phyloP scores from a whole-genome alignment of 768 basidiomycete species.

The Hydnomerulius pinastri region DNA sequence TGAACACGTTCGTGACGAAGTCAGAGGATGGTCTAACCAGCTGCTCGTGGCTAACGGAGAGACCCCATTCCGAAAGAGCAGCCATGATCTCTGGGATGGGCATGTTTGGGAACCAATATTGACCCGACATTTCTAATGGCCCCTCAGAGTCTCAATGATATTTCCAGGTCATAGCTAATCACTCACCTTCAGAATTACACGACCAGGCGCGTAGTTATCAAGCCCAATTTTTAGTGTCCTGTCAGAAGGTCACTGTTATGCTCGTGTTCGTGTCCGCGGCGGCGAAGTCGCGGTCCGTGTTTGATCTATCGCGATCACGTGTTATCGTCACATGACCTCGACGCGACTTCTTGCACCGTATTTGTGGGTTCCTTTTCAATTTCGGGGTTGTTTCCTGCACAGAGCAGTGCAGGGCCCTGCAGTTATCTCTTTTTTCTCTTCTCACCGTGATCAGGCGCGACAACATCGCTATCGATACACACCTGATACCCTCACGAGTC shows the following conservation, averaged over 20 bases:
- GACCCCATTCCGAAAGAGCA: slow-evolving; percentile 67
- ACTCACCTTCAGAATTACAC: too few relatives aligned
- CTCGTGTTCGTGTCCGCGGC: background rate
- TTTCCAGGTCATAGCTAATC: too few relatives aligned
- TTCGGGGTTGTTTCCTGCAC: background rate
- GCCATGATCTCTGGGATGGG: slow-evolving; percentile 61
- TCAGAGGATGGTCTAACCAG: slow-evolving; percentile 67
- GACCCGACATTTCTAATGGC: slow-evolving; percentile 33
- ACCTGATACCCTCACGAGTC: background rate
- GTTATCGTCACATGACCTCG: slow-evolving; percentile 3
- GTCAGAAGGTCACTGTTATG: background rate
- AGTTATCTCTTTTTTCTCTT: too few relatives aligned
- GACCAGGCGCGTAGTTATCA: background rate
- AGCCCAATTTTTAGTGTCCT: background rate
- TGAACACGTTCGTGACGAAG: slow-evolving; percentile 71
- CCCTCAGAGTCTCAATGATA: too few relatives aligned
- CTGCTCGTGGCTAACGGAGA: slow-evolving; percentile 66
- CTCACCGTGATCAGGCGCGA: background rate
- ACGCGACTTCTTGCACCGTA: slow-evolving; percentile 1
- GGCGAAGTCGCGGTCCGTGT: background rate
- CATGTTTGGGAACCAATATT: slow-evolving; percentile 69
- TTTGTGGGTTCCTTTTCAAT: too few relatives aligned
- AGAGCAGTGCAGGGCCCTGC: slow-evolving; percentile 13
- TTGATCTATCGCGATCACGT: slow-evolving; percentile 30
- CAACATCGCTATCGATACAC: background rate